Evolutionary conservation across 2,329 filamentous ascomycete species (phyloP).

Genomic region (Penicillium sp.): DNA sequence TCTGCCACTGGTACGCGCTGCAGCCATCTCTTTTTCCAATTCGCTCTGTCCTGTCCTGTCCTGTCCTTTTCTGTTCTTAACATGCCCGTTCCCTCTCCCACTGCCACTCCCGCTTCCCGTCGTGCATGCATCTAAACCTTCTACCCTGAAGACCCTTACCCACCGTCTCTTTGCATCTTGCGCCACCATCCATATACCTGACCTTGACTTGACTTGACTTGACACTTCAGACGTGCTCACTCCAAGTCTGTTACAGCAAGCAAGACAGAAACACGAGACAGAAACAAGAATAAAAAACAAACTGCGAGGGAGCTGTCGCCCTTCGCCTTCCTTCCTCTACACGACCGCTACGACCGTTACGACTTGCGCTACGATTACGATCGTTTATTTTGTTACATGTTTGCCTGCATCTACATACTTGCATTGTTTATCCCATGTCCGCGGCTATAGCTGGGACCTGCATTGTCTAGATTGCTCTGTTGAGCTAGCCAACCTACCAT

Average conservation of each 20-base stretch:
- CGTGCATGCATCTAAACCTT: slow-evolving; percentile 11
- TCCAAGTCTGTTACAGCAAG: not conserved
- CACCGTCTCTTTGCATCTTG: slow-evolving; percentile 17
- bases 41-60: not conserved
- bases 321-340: not conserved
- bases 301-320: not conserved
- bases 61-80: slow-evolving; percentile 1
- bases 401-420: slow-evolving; percentile 1
- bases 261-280: slow-evolving; percentile 6
- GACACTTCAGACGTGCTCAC: too few species aligned
- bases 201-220: too few species aligned
- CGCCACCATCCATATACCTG: slow-evolving; percentile 24
- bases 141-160: slow-evolving; percentile 12
- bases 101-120: slow-evolving; percentile 12
- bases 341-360: slow-evolving; percentile 33
- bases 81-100: slow-evolving; percentile 13
- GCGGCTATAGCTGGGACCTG: slow-evolving; percentile 3
- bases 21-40: slow-evolving; percentile 6
- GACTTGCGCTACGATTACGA: slow-evolving; percentile 19
- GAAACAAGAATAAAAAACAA: not conserved
- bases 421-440: slow-evolving; percentile 1
- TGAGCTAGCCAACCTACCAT: not conserved
- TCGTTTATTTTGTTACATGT: slow-evolving; percentile 7
- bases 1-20: slow-evolving; percentile 3
- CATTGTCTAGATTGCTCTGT: slow-evolving; percentile 7